Evolutionary conservation across 2,329 filamentous ascomycete genomes (phyloP), one percentile per base, ranked within the genome.

Genomic region (Raffaelea arxii): DNA sequence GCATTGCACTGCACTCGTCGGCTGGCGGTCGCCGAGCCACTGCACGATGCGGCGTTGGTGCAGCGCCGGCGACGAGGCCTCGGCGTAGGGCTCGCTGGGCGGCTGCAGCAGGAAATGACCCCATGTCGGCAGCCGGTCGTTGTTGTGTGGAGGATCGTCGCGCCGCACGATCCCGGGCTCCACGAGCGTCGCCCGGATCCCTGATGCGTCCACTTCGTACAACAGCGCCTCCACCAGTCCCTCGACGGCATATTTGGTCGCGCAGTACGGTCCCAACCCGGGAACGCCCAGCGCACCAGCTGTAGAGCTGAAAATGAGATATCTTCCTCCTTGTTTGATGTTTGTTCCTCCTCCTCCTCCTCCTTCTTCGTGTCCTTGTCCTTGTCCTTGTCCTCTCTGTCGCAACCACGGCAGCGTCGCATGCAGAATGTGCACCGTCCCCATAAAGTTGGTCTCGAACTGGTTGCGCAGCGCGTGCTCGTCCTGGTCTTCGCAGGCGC

Each of bases 381-480:
- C 30, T 16, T 42, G 43, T 24, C 25, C 27, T 7, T 38, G 27
- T 14, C 27, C 19, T 18, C 87, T 82, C 52, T 81, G 74, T 44
- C 91, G 81, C 56, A 97, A 94, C 66, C 94, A 88, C 1, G 90
- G 89, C 32, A 97, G 69, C 2, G 85, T 90, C 19, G 86, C 71
- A 62, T 96, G 89, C 49, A 97, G 84, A 56, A 98, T 95, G 65
- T 97, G 86, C 49, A 97, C 66, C 0, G 89, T 94, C 46, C 92
- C 92, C 73, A 94, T 91, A 65, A 96, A 95, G 65, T 98, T 98
- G 21, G 90, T 96, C 70, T 94, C 88, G 66, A 97, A 96, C 64
- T 97, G 92, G 58, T 94, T 91, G 49, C 89, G 85, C 55, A 97
- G 78, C 60, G 97, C 92, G 63, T 89, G 83, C 61, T 95, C 88